A percentile compares a stretch with the other conserved stretches of the same genome.
Conservation (phyloP, 2,329 filamentous ascomycete genomes). For the Colletotrichum incanum region DNA sequence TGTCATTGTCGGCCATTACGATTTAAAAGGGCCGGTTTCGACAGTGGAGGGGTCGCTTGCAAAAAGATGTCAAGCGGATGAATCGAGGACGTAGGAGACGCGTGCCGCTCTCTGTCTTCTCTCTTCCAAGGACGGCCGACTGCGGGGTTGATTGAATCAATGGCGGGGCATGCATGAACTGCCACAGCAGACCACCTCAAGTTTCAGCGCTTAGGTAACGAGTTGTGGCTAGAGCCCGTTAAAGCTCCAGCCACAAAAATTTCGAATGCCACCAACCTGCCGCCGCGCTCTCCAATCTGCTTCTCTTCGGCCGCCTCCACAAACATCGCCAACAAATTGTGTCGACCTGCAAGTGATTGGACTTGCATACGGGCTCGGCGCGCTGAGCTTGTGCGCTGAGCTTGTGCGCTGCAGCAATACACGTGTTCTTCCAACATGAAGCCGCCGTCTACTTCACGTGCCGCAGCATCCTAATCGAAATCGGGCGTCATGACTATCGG, state of each 20-base stretch:
- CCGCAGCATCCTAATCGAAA: not conserved
- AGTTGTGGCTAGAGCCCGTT: constrained; percentile 8
- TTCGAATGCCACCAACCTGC: not conserved
- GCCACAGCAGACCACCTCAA: constrained; percentile 29
- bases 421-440: not conserved
- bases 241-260: constrained; percentile 4
- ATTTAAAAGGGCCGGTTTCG: constrained; percentile 44
- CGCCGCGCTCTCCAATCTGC: not conserved
- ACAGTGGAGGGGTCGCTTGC: constrained; percentile 21
- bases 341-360: constrained; percentile 11
- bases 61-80: constrained; percentile 42
- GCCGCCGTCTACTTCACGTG: not conserved
- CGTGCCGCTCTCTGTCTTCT: constrained; percentile 38
- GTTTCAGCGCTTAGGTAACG: constrained; percentile 13
- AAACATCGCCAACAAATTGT: constrained; percentile 8
- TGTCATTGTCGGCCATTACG: constrained; percentile 70
- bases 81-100: constrained; percentile 25
- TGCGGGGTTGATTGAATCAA: constrained; percentile 42
- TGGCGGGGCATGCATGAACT: constrained; percentile 43
- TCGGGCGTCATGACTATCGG: not conserved
- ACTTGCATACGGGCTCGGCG: constrained; percentile 10
- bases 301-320: not conserved
- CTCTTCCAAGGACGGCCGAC: constrained; percentile 36
- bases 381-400: not conserved
- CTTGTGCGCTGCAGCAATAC: not conserved